phyloP scores from a whole-genome alignment of 306 rosid genomes.

The Vigna nakashimae region DNA sequence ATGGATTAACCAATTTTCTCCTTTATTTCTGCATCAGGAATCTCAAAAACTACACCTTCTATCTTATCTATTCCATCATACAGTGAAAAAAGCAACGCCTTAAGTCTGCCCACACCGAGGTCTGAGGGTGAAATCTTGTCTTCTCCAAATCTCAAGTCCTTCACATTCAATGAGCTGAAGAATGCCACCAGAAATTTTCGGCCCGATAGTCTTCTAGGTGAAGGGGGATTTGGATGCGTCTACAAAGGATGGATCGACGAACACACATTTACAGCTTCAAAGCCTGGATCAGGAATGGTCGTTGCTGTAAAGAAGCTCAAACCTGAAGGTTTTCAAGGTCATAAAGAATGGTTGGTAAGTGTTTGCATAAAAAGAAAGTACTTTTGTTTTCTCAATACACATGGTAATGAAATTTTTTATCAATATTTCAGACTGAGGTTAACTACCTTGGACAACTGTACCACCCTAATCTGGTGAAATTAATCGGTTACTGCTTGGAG shows the following conservation, averaged over 20 bases:
- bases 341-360: conserved; percentile 96
- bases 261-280: conserved; percentile 60
- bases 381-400: neutral
- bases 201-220: conserved; percentile 88
- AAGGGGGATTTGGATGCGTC: conserved; percentile 95
- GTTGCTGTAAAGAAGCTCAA: conserved; percentile 96
- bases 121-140: conserved; percentile 91
- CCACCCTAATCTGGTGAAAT: conserved; percentile 88
- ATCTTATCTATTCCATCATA: conserved; percentile 56
- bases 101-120: conserved; percentile 79
- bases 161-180: conserved; percentile 79
- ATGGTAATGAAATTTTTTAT: conserved; percentile 18
- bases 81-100: conserved; percentile 57
- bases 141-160: conserved; percentile 76
- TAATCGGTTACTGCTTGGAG: conserved; percentile 91
- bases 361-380: conserved; percentile 6
- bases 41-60: conserved; percentile 60
- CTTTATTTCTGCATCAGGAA: conserved; percentile 48
- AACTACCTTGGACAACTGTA: conserved; percentile 89
- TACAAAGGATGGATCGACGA: conserved; percentile 96
- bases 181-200: conserved; percentile 87
- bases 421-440: conserved; percentile 86
- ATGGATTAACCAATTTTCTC: conserved; percentile 32
- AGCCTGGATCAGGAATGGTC: conserved; percentile 88
- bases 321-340: conserved; percentile 91